These are phyloP conservation scores for Globisporangium cylindrosporum DNA, from an alignment of 352 stramenopile species.

Conservation along the genomic window DNA sequence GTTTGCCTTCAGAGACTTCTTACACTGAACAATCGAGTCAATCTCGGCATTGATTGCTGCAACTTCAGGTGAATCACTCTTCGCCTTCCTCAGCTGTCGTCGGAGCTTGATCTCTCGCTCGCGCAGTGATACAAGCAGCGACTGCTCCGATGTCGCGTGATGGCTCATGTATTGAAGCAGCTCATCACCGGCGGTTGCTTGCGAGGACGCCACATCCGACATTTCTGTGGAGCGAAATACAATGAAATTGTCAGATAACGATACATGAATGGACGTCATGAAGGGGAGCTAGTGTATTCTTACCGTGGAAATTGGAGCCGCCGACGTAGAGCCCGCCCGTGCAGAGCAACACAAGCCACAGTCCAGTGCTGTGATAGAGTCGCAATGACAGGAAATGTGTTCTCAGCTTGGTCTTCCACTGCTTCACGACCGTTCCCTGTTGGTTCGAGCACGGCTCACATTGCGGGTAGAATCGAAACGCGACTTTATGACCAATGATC, in stretches of 20 bases:
- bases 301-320: constrained; percentile 56
- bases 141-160: constrained; percentile 38
- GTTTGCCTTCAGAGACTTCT: constrained; percentile 53
- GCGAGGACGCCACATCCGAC: constrained; percentile 33
- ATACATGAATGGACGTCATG: not conserved
- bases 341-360: constrained; percentile 83
- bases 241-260: not conserved
- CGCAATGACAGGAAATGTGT: constrained; percentile 62
- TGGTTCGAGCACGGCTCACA: constrained; percentile 82
- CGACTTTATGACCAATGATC: constrained; percentile 44
- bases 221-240: constrained; percentile 29
- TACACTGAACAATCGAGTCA: constrained; percentile 51
- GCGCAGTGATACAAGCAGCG: constrained; percentile 47
- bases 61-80: constrained; percentile 20
- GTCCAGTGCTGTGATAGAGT: constrained; percentile 68
- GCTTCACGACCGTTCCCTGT: constrained; percentile 60
- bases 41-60: constrained; percentile 52
- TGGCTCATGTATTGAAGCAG: constrained; percentile 13
- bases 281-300: not conserved
- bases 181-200: constrained; percentile 15
- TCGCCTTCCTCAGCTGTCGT: constrained; percentile 29
- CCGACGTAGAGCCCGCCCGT: constrained; percentile 72
- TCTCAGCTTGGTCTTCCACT: constrained; percentile 59
- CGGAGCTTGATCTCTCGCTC: constrained; percentile 53
- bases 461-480: constrained; percentile 83